These are phyloP conservation scores for Trypanosoma congolense DNA, from an alignment of 208 protist genomes.

Conservation along the genomic window DNA sequence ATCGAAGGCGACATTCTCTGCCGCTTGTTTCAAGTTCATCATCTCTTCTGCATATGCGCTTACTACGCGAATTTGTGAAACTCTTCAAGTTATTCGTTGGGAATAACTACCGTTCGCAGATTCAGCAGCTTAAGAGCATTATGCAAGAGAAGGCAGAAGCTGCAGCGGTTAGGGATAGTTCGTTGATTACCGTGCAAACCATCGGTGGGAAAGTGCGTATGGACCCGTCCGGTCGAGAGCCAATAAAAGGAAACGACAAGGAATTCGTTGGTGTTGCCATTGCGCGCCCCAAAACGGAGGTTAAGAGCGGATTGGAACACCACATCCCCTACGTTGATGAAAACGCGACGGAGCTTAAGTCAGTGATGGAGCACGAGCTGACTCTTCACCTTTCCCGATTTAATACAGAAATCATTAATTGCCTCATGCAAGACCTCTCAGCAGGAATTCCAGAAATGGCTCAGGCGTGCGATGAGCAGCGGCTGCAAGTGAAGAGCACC, in stretches of 20 bases:
- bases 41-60: neutral
- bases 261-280: neutral
- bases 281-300: slow-evolving; percentile 1
- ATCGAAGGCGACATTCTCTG: neutral
- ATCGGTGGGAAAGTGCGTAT: too few relatives aligned
- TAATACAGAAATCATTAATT: slow-evolving; percentile 85
- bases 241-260: neutral
- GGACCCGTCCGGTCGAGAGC: too few relatives aligned
- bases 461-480: slow-evolving; percentile 3
- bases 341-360: slow-evolving; percentile 10
- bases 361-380: slow-evolving; percentile 44
- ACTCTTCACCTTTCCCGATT: slow-evolving; percentile 52
- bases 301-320: neutral
- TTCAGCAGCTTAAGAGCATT: slow-evolving; percentile 16
- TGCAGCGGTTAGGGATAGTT: too few relatives aligned
- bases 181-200: too few relatives aligned
- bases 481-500: neutral
- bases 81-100: slow-evolving; percentile 14
- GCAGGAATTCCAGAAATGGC: slow-evolving; percentile 11
- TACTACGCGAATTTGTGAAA: slow-evolving; percentile 1
- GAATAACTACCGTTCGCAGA: slow-evolving; percentile 9
- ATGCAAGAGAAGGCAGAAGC: slow-evolving; percentile 16
- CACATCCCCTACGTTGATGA: slow-evolving; percentile 24
- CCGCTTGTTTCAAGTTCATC: neutral
- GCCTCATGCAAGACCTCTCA: slow-evolving; percentile 40